Percentiles rank a stretch among this genome's conserved stretches.
Conservation (phyloP, 768 basidiomycete genomes). For the Russula brevipes region DNA sequence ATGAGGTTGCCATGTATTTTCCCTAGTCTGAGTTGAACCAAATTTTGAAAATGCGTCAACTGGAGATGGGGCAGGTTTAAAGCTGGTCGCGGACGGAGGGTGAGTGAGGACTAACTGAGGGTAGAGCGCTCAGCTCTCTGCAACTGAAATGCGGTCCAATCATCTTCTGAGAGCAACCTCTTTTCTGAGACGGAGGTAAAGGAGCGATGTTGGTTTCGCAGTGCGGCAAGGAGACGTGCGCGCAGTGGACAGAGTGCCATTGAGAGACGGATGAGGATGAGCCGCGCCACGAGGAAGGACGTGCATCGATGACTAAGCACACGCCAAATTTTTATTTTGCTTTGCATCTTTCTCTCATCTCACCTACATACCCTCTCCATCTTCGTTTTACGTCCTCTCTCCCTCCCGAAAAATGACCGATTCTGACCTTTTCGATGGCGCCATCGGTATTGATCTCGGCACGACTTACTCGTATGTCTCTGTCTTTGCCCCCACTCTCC, state of each 20-base stretch:
- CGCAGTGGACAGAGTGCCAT: conserved; percentile 28
- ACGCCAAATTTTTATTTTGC: conserved; percentile 1
- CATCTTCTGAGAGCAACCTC: conserved; percentile 43
- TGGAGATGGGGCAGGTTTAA: conserved; percentile 32
- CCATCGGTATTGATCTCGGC: conserved; percentile 94
- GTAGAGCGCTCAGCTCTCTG: conserved; percentile 50
- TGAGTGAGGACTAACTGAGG: conserved; percentile 44
- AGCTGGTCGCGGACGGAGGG: background rate
- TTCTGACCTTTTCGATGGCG: conserved; percentile 88
- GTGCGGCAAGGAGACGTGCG: conserved; percentile 2
- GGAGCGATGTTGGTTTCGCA: background rate
- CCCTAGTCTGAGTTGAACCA: conserved; percentile 70
- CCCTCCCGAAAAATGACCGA: conserved; percentile 42
- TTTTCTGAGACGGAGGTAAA: conserved; percentile 22
- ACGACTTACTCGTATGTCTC: conserved; percentile 88
- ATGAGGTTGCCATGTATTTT: conserved; percentile 68
- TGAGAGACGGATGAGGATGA: background rate
- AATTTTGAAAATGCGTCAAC: conserved; percentile 46
- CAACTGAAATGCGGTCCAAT: conserved; percentile 62
- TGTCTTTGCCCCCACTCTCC: background rate
- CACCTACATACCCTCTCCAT: conserved; percentile 31
- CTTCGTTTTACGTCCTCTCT: conserved; percentile 31
- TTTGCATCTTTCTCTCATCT: conserved; percentile 1
- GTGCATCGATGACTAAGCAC: conserved; percentile 12
- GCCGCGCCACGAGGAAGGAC: background rate